A percentile compares a stretch with the other conserved stretches of the same genome.
Evolutionary conservation across 495 filamentous ascomycete genomes (phyloP).

Genomic region (Hamigera avellanea): DNA sequence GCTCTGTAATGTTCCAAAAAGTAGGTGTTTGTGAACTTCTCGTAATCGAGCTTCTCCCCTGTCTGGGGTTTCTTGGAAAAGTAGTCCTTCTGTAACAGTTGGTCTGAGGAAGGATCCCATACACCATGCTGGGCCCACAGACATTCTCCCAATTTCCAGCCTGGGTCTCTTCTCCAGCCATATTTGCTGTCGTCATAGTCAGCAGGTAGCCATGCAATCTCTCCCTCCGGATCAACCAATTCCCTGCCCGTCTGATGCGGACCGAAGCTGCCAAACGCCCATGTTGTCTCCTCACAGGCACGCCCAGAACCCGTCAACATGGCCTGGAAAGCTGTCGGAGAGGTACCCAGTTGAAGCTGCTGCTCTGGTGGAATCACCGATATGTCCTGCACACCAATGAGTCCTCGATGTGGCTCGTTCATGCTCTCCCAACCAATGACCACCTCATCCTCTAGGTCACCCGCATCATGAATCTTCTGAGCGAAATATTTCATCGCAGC

Average conservation of each 20-base stretch:
- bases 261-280: conserved; percentile 87
- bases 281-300: conserved; percentile 78
- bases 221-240: conserved; percentile 80
- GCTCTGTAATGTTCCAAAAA: conserved; percentile 78
- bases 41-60: conserved; percentile 62
- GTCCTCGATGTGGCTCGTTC: conserved; percentile 87
- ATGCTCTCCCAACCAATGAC: conserved; percentile 93
- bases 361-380: conserved; percentile 76
- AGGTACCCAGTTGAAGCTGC: conserved; percentile 85
- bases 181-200: conserved; percentile 78
- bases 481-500: conserved; percentile 70
- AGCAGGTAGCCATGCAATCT: conserved; percentile 68
- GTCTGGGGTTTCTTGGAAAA: conserved; percentile 66
- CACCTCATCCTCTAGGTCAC: conserved; percentile 74
- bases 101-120: conserved; percentile 77
- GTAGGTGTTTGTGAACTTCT: conserved; percentile 77
- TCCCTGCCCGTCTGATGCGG: conserved; percentile 77
- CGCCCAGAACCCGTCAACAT: conserved; percentile 83
- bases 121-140: conserved; percentile 95
- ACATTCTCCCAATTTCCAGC: conserved; percentile 87
- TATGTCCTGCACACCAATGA: conserved; percentile 78
- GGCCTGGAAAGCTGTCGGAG: conserved; percentile 89
- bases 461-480: conserved; percentile 76
- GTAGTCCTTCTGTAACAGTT: conserved; percentile 73
- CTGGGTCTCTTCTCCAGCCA: conserved; percentile 77